Conservation (phyloP, 345 rosid genomes). For the Citropsis articulata region DNA sequence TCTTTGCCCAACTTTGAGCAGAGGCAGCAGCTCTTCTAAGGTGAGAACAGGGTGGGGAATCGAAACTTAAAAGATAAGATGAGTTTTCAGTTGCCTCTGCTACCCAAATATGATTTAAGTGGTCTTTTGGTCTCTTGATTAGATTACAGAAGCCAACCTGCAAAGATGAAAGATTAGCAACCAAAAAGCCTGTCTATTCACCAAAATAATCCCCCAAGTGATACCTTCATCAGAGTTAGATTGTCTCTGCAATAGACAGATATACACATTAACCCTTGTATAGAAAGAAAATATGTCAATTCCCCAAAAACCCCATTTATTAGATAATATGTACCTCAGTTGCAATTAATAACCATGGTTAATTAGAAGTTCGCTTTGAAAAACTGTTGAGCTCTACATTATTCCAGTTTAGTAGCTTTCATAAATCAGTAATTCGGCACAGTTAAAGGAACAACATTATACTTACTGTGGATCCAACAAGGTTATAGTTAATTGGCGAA, state of each 20-base stretch:
- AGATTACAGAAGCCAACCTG: slow-evolving; percentile 90
- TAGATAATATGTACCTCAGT: not conserved
- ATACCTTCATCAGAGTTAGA: not conserved
- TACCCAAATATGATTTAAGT: slow-evolving; percentile 64
- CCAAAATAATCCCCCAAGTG: not conserved
- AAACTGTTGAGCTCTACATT: not conserved
- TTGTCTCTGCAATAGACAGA: not conserved
- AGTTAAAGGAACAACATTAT: slow-evolving; percentile 5
- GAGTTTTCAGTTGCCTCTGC: slow-evolving; percentile 91
- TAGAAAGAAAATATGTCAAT: not conserved
- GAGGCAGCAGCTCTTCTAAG: slow-evolving; percentile 55
- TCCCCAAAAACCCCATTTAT: not conserved
- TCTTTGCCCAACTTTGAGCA: slow-evolving; percentile 63
- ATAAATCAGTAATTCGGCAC: slow-evolving; percentile 1
- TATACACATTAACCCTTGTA: not conserved
- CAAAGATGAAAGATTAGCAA: slow-evolving; percentile 6
- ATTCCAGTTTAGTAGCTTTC: not conserved
- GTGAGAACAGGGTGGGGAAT: slow-evolving; percentile 48
- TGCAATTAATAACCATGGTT: not conserved
- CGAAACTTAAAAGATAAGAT: slow-evolving; percentile 46
- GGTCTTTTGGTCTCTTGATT: slow-evolving; percentile 74
- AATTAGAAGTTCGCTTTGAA: not conserved
- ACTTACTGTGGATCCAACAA: slow-evolving; percentile 82
- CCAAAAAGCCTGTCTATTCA: not conserved
- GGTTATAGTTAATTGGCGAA: slow-evolving; percentile 58